phyloP scores from a whole-genome alignment of 1,139 yeast genomes.

The Blastobotrys proliferans region DNA sequence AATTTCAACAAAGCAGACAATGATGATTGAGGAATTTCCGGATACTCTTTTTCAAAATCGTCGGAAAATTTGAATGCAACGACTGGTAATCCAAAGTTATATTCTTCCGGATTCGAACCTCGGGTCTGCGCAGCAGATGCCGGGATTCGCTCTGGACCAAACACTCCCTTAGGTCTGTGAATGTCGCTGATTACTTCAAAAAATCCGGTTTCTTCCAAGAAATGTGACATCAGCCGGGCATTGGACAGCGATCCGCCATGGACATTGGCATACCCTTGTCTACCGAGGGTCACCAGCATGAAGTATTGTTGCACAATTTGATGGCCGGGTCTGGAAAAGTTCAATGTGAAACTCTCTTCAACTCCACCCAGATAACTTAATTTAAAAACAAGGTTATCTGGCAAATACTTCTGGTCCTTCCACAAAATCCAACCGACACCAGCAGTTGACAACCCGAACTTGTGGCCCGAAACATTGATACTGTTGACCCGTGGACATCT shows the following conservation, averaged over 20 bases:
- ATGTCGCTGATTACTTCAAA: constrained; percentile 75
- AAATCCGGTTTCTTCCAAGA: constrained; percentile 60
- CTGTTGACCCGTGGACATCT: constrained; percentile 69
- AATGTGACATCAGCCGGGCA: constrained; percentile 63
- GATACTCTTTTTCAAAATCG: constrained; percentile 53
- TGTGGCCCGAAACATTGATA: constrained; percentile 92
- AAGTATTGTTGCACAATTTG: constrained; percentile 85
- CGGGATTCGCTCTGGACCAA: constrained; percentile 11
- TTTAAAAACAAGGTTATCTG: constrained; percentile 68
- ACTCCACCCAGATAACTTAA: constrained; percentile 84
- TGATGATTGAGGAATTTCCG: constrained; percentile 82
- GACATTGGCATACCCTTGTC: constrained; percentile 59
- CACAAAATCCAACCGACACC: constrained; percentile 93
- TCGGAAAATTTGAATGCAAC: constrained; percentile 77
- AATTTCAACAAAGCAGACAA: constrained; percentile 69
- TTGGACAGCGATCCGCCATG: constrained; percentile 63
- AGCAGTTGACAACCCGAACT: constrained; percentile 84
- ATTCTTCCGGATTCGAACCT: constrained; percentile 32
- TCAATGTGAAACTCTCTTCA: constrained; percentile 81
- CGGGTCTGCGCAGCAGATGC: constrained; percentile 17
- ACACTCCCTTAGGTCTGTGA: constrained; percentile 45
- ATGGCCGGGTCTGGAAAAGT: constrained; percentile 90
- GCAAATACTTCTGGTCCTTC: constrained; percentile 61
- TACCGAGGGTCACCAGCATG: constrained; percentile 68
- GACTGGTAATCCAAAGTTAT: constrained; percentile 79